Evolutionary conservation across 2,329 filamentous ascomycete species (phyloP).

Genomic region (Cryphonectria radicalis): DNA sequence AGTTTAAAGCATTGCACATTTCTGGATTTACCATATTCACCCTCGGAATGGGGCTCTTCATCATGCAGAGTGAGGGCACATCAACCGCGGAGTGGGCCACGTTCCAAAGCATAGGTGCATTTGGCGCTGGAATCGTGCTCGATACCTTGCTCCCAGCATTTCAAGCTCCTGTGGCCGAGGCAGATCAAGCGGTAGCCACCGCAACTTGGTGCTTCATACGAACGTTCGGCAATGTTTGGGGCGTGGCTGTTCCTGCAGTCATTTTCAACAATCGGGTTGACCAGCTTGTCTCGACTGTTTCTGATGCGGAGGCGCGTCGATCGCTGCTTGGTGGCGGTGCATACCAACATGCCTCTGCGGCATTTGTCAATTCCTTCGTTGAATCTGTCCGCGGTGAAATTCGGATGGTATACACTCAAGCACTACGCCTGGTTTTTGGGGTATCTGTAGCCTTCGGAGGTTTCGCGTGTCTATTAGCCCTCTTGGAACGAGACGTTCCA

Average conservation of each 20-base stretch:
- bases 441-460: no score
- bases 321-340: no score
- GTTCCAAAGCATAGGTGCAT: constrained; percentile 44
- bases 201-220: constrained; percentile 49
- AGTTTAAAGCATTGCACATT: no score
- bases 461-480: no score
- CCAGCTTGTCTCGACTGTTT: constrained; percentile 36
- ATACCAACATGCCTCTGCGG: no score
- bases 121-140: constrained; percentile 49
- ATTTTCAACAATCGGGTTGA: constrained; percentile 42
- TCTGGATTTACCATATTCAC: constrained; percentile 43
- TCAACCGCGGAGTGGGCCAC: constrained; percentile 43
- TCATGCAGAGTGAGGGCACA: constrained; percentile 41
- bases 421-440: no score
- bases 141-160: constrained; percentile 48
- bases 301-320: constrained; percentile 11
- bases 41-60: constrained; percentile 48
- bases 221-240: constrained; percentile 49
- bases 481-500: no score
- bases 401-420: no score
- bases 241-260: constrained; percentile 48
- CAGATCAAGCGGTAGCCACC: constrained; percentile 42
- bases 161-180: constrained; percentile 42
- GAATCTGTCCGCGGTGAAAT: no score
- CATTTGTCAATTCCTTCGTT: no score